A percentile compares a stretch with the other conserved stretches of the same genome.
Evolutionary conservation across 768 basidiomycete genomes (phyloP).

Genomic region (Tricholoma flavovirens): DNA sequence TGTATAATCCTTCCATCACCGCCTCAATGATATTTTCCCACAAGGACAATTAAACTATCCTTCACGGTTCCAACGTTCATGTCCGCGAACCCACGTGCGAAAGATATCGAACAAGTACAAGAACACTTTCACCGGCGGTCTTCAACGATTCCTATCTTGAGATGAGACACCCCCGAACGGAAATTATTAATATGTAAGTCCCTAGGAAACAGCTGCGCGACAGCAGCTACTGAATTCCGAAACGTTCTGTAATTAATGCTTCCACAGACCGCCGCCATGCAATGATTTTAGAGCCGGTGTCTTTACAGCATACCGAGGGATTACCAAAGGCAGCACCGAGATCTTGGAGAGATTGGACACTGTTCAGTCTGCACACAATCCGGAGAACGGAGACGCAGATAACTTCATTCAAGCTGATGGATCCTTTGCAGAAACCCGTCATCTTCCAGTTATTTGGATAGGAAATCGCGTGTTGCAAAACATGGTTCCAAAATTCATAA

Average conservation of each 20-base stretch:
- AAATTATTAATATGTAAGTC: too few relatives aligned
- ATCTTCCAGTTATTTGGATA: neutral
- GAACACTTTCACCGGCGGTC: too few relatives aligned
- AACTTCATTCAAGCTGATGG: too few relatives aligned
- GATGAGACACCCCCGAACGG: too few relatives aligned
- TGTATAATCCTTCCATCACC: too few relatives aligned
- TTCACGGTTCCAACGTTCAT: too few relatives aligned
- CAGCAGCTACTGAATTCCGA: neutral
- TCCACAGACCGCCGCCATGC: neutral
- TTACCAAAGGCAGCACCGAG: neutral
- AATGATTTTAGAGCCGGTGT: neutral
- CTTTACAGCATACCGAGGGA: neutral
- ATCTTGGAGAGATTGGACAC: neutral
- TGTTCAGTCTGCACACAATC: neutral
- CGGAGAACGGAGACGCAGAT: neutral
- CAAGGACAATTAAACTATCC: too few relatives aligned
- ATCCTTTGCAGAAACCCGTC: neutral
- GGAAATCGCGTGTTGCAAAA: neutral
- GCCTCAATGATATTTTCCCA: too few relatives aligned
- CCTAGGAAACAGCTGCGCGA: neutral
- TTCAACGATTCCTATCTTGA: too few relatives aligned
- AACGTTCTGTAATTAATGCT: neutral
- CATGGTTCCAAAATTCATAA: slow-evolving; percentile 1
- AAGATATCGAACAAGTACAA: too few relatives aligned
- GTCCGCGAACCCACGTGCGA: too few relatives aligned